Evolutionary conservation across 129 eudicot genomes (phyloP).

Genomic region (Cynara cardunculus): DNA sequence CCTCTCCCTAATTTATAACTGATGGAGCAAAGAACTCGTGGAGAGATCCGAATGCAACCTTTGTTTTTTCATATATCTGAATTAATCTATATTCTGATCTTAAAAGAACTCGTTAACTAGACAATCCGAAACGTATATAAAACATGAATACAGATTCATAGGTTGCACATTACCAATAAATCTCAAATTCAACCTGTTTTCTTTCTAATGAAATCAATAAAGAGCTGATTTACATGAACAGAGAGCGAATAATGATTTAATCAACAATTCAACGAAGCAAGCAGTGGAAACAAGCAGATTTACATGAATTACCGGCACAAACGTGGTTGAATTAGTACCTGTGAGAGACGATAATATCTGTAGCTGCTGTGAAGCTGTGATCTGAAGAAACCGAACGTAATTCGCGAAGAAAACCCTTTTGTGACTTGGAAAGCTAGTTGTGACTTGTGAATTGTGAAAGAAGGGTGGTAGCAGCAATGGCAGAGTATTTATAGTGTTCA

Average conservation of each 20-base stretch:
- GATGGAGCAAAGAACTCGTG: conserved; percentile 9
- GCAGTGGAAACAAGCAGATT: conserved; percentile 6
- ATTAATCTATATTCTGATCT: background rate
- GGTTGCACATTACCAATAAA: background rate
- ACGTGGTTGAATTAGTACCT: conserved; percentile 20
- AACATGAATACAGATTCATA: conserved; percentile 3
- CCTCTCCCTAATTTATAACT: conserved; percentile 1
- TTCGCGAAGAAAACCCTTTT: background rate
- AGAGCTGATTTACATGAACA: conserved; percentile 9
- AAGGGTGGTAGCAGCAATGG: conserved; percentile 3
- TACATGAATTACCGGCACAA: background rate
- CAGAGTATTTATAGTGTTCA: conserved; percentile 13
- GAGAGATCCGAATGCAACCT: conserved; percentile 6
- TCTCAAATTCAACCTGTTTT: background rate
- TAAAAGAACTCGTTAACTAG: background rate
- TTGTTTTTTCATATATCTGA: background rate
- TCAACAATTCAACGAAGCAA: conserved; percentile 5
- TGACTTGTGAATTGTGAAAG: conserved; percentile 7
- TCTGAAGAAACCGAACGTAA: background rate
- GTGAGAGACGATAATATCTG: conserved; percentile 13
- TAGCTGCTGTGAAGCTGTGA: background rate
- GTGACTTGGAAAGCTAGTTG: background rate
- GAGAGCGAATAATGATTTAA: background rate
- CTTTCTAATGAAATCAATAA: background rate
- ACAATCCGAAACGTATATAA: background rate